phyloP scores from a whole-genome alignment of 257 asterid genomes.

The Solanum habrochaites region DNA sequence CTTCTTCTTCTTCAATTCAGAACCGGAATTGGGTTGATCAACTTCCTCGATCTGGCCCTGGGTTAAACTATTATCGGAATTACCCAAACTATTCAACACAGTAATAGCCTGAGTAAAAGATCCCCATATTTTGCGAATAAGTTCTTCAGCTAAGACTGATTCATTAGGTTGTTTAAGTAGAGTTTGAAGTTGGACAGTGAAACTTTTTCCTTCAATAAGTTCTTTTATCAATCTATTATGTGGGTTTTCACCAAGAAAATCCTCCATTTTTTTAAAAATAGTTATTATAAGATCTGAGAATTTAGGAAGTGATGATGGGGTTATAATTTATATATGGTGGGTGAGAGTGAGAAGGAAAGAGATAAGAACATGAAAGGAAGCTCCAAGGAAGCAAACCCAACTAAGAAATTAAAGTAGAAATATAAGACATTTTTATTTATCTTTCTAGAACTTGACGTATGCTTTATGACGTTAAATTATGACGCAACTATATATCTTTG shows the following conservation, averaged over 20 bases:
- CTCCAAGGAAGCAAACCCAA: slow-evolving; percentile 7
- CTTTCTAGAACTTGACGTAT: background rate
- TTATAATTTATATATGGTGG: background rate
- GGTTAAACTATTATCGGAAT: background rate
- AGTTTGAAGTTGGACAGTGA: slow-evolving; percentile 25
- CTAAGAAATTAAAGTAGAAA: slow-evolving; percentile 1
- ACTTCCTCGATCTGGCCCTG: slow-evolving; percentile 17
- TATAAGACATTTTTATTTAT: background rate
- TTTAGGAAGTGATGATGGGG: background rate
- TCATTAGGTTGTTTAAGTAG: slow-evolving; percentile 11
- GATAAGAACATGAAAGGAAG: slow-evolving; percentile 20
- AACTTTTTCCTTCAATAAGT: slow-evolving; percentile 34
- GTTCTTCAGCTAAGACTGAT: slow-evolving; percentile 9
- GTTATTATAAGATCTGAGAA: background rate
- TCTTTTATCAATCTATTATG: slow-evolving; percentile 6
- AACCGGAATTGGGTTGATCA: slow-evolving; percentile 8
- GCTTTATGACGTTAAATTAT: background rate
- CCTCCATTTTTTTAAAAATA: background rate
- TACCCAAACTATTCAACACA: slow-evolving; percentile 1
- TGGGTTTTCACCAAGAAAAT: background rate
- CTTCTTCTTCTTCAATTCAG: slow-evolving; percentile 5
- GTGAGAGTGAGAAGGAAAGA: slow-evolving; percentile 4
- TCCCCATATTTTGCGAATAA: slow-evolving; percentile 19
- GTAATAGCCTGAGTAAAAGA: slow-evolving; percentile 34
- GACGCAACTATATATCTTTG: background rate